Evolutionary conservation across 768 basidiomycete species (phyloP).

Genomic region (Rhodotorula sphaerocarpa): DNA sequence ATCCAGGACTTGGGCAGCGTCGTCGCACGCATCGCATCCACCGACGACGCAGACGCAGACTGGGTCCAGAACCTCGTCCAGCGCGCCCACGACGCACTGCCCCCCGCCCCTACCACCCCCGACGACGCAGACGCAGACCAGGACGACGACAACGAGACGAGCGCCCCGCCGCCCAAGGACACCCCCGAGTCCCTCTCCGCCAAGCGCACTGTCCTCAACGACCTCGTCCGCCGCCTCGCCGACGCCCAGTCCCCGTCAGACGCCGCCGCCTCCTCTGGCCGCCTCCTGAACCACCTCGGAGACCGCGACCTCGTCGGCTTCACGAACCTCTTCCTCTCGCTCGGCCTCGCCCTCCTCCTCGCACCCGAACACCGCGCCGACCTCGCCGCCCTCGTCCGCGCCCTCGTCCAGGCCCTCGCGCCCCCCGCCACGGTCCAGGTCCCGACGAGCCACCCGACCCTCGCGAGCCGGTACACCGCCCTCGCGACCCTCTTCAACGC

Average conservation of each 20-base stretch:
- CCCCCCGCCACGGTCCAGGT: background rate
- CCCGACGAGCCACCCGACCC: slow-evolving; percentile 9
- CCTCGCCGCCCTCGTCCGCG: slow-evolving; percentile 4
- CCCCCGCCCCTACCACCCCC: background rate
- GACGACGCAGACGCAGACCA: background rate
- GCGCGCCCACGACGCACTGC: slow-evolving; percentile 12
- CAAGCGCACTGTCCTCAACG: slow-evolving; percentile 21
- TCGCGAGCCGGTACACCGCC: slow-evolving; percentile 20
- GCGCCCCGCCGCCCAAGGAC: slow-evolving; percentile 2
- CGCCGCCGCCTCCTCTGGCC: no score
- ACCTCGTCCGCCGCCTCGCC: slow-evolving; percentile 13
- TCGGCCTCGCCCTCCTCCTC: slow-evolving; percentile 20
- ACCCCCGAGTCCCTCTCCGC: slow-evolving; percentile 12
- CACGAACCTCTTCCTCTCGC: slow-evolving; percentile 28
- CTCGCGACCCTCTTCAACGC: slow-evolving; percentile 36
- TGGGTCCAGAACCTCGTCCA: slow-evolving; percentile 12
- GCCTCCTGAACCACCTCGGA: background rate
- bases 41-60: slow-evolving; percentile 7
- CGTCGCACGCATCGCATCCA: slow-evolving; percentile 10
- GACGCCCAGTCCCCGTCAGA: background rate
- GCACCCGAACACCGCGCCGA: background rate
- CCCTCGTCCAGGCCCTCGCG: slow-evolving; percentile 12
- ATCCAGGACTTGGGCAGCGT: slow-evolving; percentile 14
- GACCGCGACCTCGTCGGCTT: slow-evolving; percentile 26
- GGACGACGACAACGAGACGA: background rate